Conservation (phyloP, 2,329 filamentous ascomycete genomes). For the Fusarium verrucosum region DNA sequence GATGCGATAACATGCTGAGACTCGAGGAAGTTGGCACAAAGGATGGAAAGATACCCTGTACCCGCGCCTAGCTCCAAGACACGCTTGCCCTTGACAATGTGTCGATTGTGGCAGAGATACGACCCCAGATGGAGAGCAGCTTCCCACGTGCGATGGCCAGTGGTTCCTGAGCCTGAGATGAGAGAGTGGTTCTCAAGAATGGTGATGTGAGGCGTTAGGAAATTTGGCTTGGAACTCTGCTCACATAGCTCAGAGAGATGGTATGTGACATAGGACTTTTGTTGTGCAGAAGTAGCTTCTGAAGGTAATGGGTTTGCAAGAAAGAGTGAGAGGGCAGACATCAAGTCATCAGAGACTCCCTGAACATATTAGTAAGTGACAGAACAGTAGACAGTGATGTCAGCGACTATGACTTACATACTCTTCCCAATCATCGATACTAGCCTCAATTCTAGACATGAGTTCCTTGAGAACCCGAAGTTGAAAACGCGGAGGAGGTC, state of each 20-base stretch:
- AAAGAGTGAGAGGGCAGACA: conserved; percentile 72
- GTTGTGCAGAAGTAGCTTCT: conserved; percentile 72
- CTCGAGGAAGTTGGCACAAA: conserved; percentile 74
- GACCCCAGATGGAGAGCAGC: conserved; percentile 77
- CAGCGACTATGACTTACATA: conserved; percentile 71
- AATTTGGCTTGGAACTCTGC: conserved; percentile 5
- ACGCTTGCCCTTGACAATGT: conserved; percentile 61
- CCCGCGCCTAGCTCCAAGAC: conserved; percentile 80
- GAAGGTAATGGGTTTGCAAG: conserved; percentile 71
- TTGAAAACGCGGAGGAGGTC: conserved; percentile 75
- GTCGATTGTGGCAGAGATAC: conserved; percentile 65
- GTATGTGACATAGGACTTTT: conserved; percentile 80
- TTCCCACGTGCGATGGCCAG: conserved; percentile 83
- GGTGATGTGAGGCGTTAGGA: conserved; percentile 56
- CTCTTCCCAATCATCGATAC: conserved; percentile 83
- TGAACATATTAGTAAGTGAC: conserved; percentile 53
- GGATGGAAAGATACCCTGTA: conserved; percentile 77
- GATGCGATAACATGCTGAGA: conserved; percentile 71
- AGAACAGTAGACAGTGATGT: neutral
- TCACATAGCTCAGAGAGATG: conserved; percentile 51
- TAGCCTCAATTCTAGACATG: conserved; percentile 73
- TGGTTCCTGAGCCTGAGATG: conserved; percentile 76
- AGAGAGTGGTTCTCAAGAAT: conserved; percentile 75
- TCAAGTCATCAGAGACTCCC: conserved; percentile 86
- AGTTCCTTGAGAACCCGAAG: conserved; percentile 78